Evolutionary conservation across 2,329 filamentous ascomycete genomes (phyloP), one percentile per base, ranked within the genome.

Genomic region (Aspergillus sergii): DNA sequence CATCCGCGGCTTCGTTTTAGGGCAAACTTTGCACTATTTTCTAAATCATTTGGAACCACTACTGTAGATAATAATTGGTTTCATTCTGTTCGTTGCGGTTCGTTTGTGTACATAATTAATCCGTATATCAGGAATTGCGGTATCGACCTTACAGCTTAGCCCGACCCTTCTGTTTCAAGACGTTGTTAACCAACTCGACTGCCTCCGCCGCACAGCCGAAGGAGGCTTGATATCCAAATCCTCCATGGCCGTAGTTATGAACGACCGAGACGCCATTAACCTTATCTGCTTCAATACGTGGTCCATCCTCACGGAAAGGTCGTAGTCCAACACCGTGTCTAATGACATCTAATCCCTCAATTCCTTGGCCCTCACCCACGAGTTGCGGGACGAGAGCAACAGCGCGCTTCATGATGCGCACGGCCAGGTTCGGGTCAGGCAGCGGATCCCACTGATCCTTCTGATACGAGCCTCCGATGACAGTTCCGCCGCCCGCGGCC

Each of bases 381-480:
- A 80, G 71, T n/a, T 72, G 66, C 0, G 79, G 78, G 41, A 73
- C 75, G 14, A 78, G 64, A 3, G 69, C 71, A 34, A 80, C 69
- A 28, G 76, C 77, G 23, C 93, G 86, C 78, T 89, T 88, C 91
- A 97, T 95, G 75, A 97, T 96, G 14, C 93, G 85, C 59, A 85
- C 79, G 0, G 93, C 92, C n/a, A 93, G 83, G 73, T 91, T 92
- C 0, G 90, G 89, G 71, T 97, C 93, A 0, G 90, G 88, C 68
- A 89, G 85, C 43, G 88, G 85, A 69, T 95, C 91, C 92, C 92
- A 96, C 72, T 89, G 90, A 32, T 88, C 85, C 70, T 90, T 87
- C 75, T 93, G 89, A 71, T 96, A 91, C 54, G 89, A 94, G 2
- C 94, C 94, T n/a, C 93, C 94, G 2, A 97, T 81, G 48, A 97